phyloP scores from a whole-genome alignment of 768 basidiomycete species.

The Tricholoma matsutake region DNA sequence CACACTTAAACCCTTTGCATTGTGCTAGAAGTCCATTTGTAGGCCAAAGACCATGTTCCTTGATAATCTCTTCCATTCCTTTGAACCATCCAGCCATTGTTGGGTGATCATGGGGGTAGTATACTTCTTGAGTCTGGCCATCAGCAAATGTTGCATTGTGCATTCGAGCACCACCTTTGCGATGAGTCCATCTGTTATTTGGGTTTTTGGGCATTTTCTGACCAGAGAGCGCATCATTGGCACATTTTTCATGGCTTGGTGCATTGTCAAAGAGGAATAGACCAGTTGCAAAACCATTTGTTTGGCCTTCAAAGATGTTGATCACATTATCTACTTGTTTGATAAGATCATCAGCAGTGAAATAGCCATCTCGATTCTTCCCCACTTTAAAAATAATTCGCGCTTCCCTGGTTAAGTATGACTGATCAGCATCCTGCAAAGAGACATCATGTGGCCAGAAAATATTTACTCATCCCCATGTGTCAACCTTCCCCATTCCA shows the following conservation, averaged over 20 bases:
- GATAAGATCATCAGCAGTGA: too few species aligned
- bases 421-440: neutral
- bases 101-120: conserved; percentile 29
- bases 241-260: conserved; percentile 16
- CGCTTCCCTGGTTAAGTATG: neutral
- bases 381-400: neutral
- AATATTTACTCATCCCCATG: neutral
- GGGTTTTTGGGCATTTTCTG: conserved; percentile 25
- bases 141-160: conserved; percentile 17
- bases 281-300: conserved; percentile 6
- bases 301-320: neutral
- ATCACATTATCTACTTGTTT: neutral
- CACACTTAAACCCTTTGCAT: too few species aligned
- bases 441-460: neutral
- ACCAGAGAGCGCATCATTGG: conserved; percentile 26
- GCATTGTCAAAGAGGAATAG: conserved; percentile 7
- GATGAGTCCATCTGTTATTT: conserved; percentile 10
- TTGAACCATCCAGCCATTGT: conserved; percentile 17
- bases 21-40: too few species aligned
- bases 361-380: neutral
- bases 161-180: conserved; percentile 18
- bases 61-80: conserved; percentile 30
- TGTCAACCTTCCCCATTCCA: neutral
- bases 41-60: conserved; percentile 19
- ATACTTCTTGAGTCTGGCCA: conserved; percentile 26